Base-by-base conservation (phyloP, 169 alveolate genomes). In the Plasmodium vivax region DNA sequence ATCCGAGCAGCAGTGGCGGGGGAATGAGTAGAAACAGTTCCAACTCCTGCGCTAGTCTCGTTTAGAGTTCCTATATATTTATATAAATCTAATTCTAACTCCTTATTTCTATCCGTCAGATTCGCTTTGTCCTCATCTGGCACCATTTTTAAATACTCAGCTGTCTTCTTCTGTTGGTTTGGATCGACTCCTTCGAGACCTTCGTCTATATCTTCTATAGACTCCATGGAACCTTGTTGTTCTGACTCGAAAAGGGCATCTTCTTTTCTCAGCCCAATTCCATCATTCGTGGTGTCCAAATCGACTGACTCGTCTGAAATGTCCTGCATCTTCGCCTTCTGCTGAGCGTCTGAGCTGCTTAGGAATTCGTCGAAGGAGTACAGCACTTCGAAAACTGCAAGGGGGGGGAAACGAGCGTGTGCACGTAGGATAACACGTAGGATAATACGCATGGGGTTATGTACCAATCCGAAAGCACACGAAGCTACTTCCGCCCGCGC, bases 211-310 rank as follows among this genome's bases (percentile, higher is more conserved):
- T 68, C 93, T 36, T 34, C 62, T 3, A 34, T 1, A n/a, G 80
- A 43, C 7, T 83, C 92, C 47, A 36, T 36, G 23, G 93, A 71
- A 27, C 79, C 84, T n/a, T n/a, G n/a, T 32, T 84, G 27, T 19
- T 84, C 84, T 10, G 83, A 2, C 73, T 84, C 93, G 47, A 38
- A 84, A 72, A 84, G 27, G 27, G 72, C n/a, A 74, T 84, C 93
- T 41, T 68, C 84, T 38, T 71, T 71, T 84, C 93, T 84, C 30
- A 71, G 72, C 5, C 93, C 93, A 84, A 84, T 84, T 41, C 93
- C 93, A 84, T 84, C 93, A 72, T 45, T 84, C 5, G 77, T n/a
- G 41, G 79, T 84, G 14, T 84, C 93, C 45, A 84, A 72, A 43
- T 68, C 82, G 9, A 84, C 16, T 32, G 82, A 23, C 5, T 54